Conservation (phyloP, 257 asterid species). For the Primulina eburnea region DNA sequence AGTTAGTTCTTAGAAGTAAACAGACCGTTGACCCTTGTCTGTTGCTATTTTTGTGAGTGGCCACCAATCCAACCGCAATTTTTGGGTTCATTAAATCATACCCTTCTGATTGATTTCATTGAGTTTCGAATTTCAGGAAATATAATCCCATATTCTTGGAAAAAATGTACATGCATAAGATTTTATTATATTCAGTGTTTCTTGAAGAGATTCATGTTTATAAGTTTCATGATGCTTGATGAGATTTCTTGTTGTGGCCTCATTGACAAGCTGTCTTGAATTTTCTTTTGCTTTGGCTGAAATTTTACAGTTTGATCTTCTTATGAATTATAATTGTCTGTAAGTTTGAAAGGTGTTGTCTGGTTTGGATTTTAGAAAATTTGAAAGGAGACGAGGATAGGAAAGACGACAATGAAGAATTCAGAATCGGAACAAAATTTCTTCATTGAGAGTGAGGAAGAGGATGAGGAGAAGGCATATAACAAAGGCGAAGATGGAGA, state of each 20-base stretch:
- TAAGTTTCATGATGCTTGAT: constrained; percentile 2
- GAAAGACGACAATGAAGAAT: constrained; percentile 51
- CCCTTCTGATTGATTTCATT: neutral
- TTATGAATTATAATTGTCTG: neutral
- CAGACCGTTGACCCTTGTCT: constrained; percentile 6
- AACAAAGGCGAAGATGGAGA: constrained; percentile 39
- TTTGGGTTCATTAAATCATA: constrained; percentile 7
- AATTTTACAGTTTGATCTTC: neutral
- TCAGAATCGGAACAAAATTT: constrained; percentile 76
- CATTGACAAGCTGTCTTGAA: constrained; percentile 22
- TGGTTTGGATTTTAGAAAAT: constrained; percentile 28
- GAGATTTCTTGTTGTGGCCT: constrained; percentile 12
- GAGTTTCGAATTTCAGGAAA: constrained; percentile 3
- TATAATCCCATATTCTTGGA: neutral
- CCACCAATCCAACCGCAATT: neutral
- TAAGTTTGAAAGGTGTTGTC: constrained; percentile 5
- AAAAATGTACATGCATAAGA: constrained; percentile 10
- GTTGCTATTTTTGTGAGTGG: neutral
- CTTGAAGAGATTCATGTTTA: constrained; percentile 26
- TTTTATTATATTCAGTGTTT: constrained; percentile 4
- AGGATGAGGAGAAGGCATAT: constrained; percentile 52
- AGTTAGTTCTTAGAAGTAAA: neutral
- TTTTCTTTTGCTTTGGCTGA: constrained; percentile 21
- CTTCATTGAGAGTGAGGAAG: constrained; percentile 83
- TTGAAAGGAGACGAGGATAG: constrained; percentile 24